Conservation (phyloP, 140 eudicot genomes). For the Ambrosia hybrid region DNA sequence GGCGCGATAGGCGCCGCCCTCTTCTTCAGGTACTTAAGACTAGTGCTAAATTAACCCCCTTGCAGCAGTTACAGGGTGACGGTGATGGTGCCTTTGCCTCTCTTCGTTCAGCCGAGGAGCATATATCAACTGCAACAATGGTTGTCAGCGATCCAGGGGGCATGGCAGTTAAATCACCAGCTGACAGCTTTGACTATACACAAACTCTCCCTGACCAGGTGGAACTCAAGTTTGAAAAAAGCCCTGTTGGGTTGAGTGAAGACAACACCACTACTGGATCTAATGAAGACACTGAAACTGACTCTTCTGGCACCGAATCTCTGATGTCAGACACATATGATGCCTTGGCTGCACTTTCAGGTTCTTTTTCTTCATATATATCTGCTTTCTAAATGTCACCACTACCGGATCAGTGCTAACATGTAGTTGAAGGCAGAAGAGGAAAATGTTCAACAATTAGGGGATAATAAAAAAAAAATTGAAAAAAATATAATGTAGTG, state of each 20-base stretch:
- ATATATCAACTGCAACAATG: slow-evolving; percentile 28
- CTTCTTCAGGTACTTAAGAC: slow-evolving; percentile 61
- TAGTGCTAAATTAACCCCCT: slow-evolving; percentile 41
- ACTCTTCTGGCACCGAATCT: slow-evolving; percentile 87
- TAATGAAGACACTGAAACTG: slow-evolving; percentile 93
- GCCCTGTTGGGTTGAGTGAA: slow-evolving; percentile 44
- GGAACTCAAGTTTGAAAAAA: slow-evolving; percentile 45
- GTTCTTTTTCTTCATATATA: slow-evolving; percentile 32
- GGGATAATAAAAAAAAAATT: too few species aligned
- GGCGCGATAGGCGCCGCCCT: slow-evolving; percentile 61
- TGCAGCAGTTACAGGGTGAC: slow-evolving; percentile 46
- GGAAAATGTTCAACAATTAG: too few species aligned
- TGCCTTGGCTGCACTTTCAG: slow-evolving; percentile 60
- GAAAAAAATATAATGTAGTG: too few species aligned
- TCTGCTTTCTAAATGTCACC: background rate
- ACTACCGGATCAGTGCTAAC: background rate
- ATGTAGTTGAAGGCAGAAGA: too few species aligned
- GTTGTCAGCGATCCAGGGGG: slow-evolving; percentile 28
- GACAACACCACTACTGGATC: slow-evolving; percentile 62
- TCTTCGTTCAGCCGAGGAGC: slow-evolving; percentile 39
- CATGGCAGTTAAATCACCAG: slow-evolving; percentile 21
- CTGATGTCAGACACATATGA: slow-evolving; percentile 70
- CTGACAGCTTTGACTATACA: slow-evolving; percentile 29
- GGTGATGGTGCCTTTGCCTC: slow-evolving; percentile 12
- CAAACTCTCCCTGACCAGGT: slow-evolving; percentile 30